These are phyloP conservation scores for Leccinum ochraceum DNA, from an alignment of 768 basidiomycete genomes.

Conservation along the genomic window DNA sequence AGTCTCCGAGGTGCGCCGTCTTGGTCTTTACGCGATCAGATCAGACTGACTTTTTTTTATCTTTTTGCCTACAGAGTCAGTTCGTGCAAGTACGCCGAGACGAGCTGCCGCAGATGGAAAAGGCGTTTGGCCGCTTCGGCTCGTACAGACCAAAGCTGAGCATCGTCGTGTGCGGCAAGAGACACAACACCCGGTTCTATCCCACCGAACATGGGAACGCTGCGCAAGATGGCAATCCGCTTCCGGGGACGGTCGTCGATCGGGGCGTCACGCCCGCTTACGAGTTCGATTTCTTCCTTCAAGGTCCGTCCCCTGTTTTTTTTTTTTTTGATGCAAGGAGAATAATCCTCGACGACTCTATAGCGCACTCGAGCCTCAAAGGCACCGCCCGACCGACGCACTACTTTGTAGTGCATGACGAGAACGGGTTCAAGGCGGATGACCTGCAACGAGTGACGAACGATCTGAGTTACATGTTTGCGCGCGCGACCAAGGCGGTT, in stretches of 20 bases:
- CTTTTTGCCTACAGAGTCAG: constrained; percentile 40
- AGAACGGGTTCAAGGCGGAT: constrained; percentile 50
- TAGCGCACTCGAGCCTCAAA: constrained; percentile 45
- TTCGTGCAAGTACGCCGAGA: constrained; percentile 44
- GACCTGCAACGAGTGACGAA: constrained; percentile 51
- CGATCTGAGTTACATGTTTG: constrained; percentile 55
- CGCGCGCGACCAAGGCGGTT: constrained; percentile 53
- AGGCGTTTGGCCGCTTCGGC: constrained; percentile 42
- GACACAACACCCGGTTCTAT: constrained; percentile 58
- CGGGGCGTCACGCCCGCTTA: constrained; percentile 54
- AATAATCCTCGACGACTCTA: background rate
- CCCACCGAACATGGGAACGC: constrained; percentile 42
- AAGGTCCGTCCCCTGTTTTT: constrained; percentile 32
- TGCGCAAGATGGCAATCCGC: constrained; percentile 48
- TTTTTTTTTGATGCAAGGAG: background rate
- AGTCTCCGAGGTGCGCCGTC: constrained; percentile 73
- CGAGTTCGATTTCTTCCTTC: constrained; percentile 57
- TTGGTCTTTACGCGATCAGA: background rate
- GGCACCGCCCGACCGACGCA: constrained; percentile 51
- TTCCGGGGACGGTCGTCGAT: constrained; percentile 57
- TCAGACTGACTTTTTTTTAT: background rate
- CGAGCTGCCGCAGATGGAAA: constrained; percentile 42
- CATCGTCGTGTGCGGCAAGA: constrained; percentile 57
- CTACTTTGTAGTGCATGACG: constrained; percentile 57
- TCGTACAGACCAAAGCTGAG: constrained; percentile 48